These are phyloP conservation scores for Bipolaris zeicola DNA, from an alignment of 2,329 filamentous ascomycete species.

Conservation along the genomic window DNA sequence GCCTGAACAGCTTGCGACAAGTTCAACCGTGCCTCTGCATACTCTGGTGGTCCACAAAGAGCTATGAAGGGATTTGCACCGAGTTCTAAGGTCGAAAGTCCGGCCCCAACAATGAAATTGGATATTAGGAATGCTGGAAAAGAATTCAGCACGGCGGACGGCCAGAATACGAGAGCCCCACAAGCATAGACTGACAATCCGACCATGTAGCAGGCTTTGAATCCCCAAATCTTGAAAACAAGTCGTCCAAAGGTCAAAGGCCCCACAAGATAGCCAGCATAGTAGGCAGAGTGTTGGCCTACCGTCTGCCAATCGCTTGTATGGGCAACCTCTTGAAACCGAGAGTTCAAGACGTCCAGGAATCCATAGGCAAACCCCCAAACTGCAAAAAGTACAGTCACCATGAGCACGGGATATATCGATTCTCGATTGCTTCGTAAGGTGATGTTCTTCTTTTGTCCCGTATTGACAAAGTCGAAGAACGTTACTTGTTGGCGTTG, in stretches of 20 bases:
- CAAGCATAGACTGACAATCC: constrained; percentile 67
- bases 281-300: constrained; percentile 73
- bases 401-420: constrained; percentile 72
- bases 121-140: constrained; percentile 66
- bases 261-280: constrained; percentile 72
- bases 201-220: constrained; percentile 66
- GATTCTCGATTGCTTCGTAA: constrained; percentile 67
- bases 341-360: constrained; percentile 78
- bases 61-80: constrained; percentile 67
- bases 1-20: constrained; percentile 67
- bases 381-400: constrained; percentile 81
- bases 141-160: constrained; percentile 65
- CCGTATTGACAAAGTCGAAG: constrained; percentile 78
- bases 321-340: constrained; percentile 66
- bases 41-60: constrained; percentile 65
- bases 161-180: constrained; percentile 67
- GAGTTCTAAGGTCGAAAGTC: constrained; percentile 65
- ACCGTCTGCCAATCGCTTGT: constrained; percentile 68
- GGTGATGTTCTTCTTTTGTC: constrained; percentile 70
- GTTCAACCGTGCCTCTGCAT: constrained; percentile 65
- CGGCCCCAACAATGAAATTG: constrained; percentile 67
- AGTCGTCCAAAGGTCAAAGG: constrained; percentile 69
- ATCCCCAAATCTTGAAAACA: constrained; percentile 64
- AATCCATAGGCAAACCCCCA: constrained; percentile 93
- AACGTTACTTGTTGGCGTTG: constrained; percentile 56